Percentiles rank a stretch among this genome's conserved stretches.
Conservation (phyloP, 768 basidiomycete genomes). For the Boletus subparvulus region DNA sequence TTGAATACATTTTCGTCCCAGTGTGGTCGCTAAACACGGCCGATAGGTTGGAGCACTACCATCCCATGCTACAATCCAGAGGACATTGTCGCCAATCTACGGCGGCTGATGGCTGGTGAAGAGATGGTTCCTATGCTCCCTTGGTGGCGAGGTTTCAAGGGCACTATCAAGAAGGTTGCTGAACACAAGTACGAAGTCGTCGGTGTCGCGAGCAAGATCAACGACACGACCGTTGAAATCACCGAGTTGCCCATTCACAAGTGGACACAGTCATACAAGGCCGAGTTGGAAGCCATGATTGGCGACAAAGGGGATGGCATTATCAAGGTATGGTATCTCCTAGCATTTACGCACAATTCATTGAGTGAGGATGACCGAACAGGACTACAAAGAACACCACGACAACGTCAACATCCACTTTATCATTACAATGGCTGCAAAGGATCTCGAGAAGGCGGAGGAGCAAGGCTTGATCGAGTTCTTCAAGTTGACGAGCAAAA, state of each 20-base stretch:
- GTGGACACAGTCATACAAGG: conserved; percentile 93
- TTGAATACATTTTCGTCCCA: neutral
- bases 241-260: conserved; percentile 93
- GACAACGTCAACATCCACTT: conserved; percentile 92
- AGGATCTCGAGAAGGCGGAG: conserved; percentile 84
- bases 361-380: conserved; percentile 3
- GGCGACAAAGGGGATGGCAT: conserved; percentile 79
- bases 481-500: conserved; percentile 84
- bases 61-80: conserved; percentile 90
- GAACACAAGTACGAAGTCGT: conserved; percentile 86
- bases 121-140: conserved; percentile 85
- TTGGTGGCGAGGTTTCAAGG: conserved; percentile 97
- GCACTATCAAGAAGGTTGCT: conserved; percentile 73
- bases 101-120: conserved; percentile 82
- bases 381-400: conserved; percentile 98
- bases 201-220: conserved; percentile 72
- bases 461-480: conserved; percentile 85
- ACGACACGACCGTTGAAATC: conserved; percentile 90
- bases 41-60: conserved; percentile 87
- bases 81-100: conserved; percentile 87
- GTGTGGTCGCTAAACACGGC: neutral
- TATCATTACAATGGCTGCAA: conserved; percentile 73
- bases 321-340: conserved; percentile 62
- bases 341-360: neutral
- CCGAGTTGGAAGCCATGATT: conserved; percentile 87